Percentiles rank a stretch among this genome's conserved stretches.
Conservation (phyloP, 202 grass and related monocot species). For the Schoenoplectus tabernaemontani region DNA sequence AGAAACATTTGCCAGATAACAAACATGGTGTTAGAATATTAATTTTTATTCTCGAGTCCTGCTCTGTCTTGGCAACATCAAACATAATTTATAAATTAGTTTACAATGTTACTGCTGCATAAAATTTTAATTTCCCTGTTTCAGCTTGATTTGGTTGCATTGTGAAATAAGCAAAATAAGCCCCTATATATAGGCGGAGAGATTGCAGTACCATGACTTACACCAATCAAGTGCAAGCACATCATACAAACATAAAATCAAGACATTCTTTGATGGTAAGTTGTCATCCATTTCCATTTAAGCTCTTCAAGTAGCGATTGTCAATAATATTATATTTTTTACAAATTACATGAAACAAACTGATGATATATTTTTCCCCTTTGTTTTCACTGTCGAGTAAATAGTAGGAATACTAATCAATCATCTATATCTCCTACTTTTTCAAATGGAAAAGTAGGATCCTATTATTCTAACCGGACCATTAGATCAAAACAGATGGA, state of each 20-base stretch:
- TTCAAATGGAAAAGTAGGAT: no score
- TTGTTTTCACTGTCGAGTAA: neutral
- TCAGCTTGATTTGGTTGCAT: neutral
- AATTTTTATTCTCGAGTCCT: neutral
- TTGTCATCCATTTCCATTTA: neutral
- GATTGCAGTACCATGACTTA: slow-evolving; percentile 19
- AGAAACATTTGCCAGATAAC: neutral
- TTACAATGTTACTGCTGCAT: neutral
- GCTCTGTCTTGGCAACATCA: neutral
- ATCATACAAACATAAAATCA: slow-evolving; percentile 19
- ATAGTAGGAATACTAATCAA: no score
- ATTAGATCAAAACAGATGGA: no score
- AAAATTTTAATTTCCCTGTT: neutral
- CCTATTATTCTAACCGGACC: no score
- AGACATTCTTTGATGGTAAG: slow-evolving; percentile 21
- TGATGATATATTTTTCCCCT: neutral
- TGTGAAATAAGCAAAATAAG: neutral
- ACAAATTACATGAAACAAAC: neutral
- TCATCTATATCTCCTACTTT: no score
- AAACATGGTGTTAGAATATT: neutral
- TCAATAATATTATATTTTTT: neutral
- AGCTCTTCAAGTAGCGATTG: neutral
- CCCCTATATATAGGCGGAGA: slow-evolving; percentile 24
- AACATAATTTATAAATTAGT: neutral
- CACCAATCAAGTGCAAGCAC: slow-evolving; percentile 14